phyloP scores from a whole-genome alignment of 345 rosid genomes.

The Bruguiera gymnorhiza region DNA sequence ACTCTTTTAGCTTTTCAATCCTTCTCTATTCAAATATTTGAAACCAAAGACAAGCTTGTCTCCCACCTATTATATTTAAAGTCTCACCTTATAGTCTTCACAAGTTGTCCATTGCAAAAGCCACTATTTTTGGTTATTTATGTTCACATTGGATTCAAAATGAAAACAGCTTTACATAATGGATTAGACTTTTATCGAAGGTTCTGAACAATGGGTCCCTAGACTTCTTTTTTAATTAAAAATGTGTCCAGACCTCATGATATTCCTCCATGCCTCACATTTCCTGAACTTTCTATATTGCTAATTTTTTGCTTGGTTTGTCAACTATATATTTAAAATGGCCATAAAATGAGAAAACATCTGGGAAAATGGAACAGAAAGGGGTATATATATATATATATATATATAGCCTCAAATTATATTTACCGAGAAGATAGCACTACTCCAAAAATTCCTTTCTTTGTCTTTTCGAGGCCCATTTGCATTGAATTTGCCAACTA shows the following conservation, averaged over 20 bases:
- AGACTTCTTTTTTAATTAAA: background rate
- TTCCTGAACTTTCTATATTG: no score
- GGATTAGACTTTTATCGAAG: background rate
- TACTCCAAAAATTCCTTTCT: background rate
- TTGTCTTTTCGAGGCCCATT: conserved; percentile 18
- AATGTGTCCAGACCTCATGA: no score
- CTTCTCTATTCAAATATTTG: conserved; percentile 19
- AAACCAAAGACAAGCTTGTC: conserved; percentile 19
- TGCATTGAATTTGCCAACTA: conserved; percentile 27
- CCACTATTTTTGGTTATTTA: background rate
- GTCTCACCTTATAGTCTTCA: conserved; percentile 5
- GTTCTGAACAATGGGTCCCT: background rate
- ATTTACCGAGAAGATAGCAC: conserved; percentile 7
- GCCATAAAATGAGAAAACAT: background rate
- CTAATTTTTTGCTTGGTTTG: no score
- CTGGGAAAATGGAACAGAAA: background rate
- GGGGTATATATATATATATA: background rate
- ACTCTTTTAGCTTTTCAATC: conserved; percentile 12
- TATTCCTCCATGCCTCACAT: no score
- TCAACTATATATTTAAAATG: no score
- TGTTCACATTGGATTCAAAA: background rate
- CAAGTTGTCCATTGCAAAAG: conserved; percentile 12
- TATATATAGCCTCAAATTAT: background rate
- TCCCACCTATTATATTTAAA: conserved; percentile 10
- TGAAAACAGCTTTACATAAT: background rate